Base-by-base conservation (phyloP, 495 filamentous ascomycete species). In the Aspergillus diversus region DNA sequence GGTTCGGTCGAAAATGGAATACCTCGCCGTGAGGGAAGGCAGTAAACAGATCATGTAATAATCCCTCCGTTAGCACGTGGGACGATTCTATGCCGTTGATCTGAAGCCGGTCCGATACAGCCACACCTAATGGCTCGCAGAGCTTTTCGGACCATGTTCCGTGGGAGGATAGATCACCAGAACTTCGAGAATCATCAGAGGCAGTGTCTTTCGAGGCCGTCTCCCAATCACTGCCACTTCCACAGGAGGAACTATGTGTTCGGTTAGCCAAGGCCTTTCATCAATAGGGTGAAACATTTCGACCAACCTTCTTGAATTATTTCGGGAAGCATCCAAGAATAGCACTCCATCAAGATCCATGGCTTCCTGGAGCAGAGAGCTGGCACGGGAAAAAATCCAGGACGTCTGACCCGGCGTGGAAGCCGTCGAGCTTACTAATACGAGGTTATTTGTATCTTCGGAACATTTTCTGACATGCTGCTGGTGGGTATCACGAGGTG, bases 301-400 rank as follows among this genome's bases (percentile, higher is more conserved):
- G 5, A 43, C 67, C 49, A 46, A 66, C 69, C 65, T 68, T 62
- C 69, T 50, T 35, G 66, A 63, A 33, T 67, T 69, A 13, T 34
- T 58, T 11, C 63, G 61, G 0, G 67, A 63, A 7, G 72, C 66
- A 55, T 77, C 73, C 8, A 76, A 55, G 57, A 79, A 77, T 33
- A 74, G 32, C 2, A 75, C 75, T 13, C 75, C 76, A 48, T 77
- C 76, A 17, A 74, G 55, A 32, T 72, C 70, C 55, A 76, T 69
- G 1, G 65, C 67, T 7, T 68, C 66, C 21, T 63, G 67, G n/a
- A 79, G 67, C 21, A 79, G 52, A 27, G 62, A 54, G 13, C 72
- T 68, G 12, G 76, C 76, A 48, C 61, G 64, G 13, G 69, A 63
- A 53, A 75, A 74, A 7, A 75, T 58, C 27, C 61, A 39, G 7